Evolutionary conservation across 305 asterid genomes (phyloP).

Genomic region (Fraxinus sp.): DNA sequence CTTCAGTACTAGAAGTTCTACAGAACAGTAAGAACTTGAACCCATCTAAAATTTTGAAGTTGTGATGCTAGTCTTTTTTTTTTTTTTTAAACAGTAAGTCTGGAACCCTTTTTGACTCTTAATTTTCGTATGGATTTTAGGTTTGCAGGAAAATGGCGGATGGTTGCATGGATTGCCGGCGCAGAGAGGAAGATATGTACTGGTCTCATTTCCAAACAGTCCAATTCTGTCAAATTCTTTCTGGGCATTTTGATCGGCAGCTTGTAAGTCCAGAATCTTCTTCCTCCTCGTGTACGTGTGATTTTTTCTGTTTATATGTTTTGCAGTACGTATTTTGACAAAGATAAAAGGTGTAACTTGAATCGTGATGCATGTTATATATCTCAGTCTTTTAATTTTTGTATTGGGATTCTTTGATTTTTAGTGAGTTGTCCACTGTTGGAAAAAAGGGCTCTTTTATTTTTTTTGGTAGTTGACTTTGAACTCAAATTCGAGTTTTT

Average conservation of each 20-base stretch:
- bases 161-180: constrained; percentile 30
- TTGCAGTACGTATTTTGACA: neutral
- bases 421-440: neutral
- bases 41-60: neutral
- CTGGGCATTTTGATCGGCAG: constrained; percentile 23
- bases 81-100: neutral
- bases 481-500: neutral
- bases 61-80: neutral
- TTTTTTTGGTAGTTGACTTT: neutral
- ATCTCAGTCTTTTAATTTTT: neutral
- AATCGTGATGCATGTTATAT: neutral
- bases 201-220: constrained; percentile 36
- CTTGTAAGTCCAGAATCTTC: constrained; percentile 20
- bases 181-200: constrained; percentile 35
- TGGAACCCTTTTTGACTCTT: neutral
- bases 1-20: neutral
- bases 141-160: constrained; percentile 23
- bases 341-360: neutral
- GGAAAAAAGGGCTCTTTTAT: neutral
- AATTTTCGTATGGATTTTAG: neutral
- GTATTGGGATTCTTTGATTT: neutral
- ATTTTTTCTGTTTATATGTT: neutral
- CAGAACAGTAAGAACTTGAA: neutral
- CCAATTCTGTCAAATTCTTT: constrained; percentile 37
- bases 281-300: neutral